phyloP scores from a whole-genome alignment of 192 early-diverging fungal species.

The Coemansia sp. region DNA sequence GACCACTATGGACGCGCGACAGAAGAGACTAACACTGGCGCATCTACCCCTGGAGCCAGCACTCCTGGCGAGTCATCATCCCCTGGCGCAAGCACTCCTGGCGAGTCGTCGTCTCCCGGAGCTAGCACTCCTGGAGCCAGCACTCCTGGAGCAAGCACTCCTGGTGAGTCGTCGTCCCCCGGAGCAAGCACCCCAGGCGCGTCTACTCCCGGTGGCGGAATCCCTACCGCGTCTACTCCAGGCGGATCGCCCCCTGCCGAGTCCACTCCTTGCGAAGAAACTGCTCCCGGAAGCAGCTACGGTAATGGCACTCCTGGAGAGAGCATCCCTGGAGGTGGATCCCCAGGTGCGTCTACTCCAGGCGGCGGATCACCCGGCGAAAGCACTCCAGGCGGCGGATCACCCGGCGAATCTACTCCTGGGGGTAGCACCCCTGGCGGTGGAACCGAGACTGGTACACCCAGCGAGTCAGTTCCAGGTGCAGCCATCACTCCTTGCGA shows the following conservation, averaged over 20 bases:
- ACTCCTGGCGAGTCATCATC: constrained; percentile 20
- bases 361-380: no score
- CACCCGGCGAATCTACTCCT: constrained; percentile 18
- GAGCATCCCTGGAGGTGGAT: no score
- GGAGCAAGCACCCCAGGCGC: constrained; percentile 7
- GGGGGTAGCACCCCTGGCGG: not conserved
- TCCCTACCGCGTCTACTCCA: constrained; percentile 1
- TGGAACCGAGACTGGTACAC: not conserved
- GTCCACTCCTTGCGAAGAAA: constrained; percentile 8
- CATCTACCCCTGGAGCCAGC: not conserved
- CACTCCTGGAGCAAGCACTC: constrained; percentile 13
- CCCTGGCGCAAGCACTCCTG: constrained; percentile 16
- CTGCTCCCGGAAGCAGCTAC: not conserved
- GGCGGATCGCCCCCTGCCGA: constrained; percentile 7
- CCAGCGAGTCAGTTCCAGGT: not conserved
- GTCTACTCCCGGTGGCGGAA: not conserved
- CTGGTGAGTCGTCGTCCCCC: constrained; percentile 13
- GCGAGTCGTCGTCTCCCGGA: constrained; percentile 12
- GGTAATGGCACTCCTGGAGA: constrained; percentile 1
- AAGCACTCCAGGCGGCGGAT: constrained; percentile 1
- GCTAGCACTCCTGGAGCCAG: constrained; percentile 15
- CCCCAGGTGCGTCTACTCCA: no score
- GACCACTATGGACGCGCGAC: constrained; percentile 42
- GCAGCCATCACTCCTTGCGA: constrained; percentile 3
- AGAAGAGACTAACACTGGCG: constrained; percentile 31